phyloP scores from a whole-genome alignment of 306 rosid genomes.

The Myrica gale region DNA sequence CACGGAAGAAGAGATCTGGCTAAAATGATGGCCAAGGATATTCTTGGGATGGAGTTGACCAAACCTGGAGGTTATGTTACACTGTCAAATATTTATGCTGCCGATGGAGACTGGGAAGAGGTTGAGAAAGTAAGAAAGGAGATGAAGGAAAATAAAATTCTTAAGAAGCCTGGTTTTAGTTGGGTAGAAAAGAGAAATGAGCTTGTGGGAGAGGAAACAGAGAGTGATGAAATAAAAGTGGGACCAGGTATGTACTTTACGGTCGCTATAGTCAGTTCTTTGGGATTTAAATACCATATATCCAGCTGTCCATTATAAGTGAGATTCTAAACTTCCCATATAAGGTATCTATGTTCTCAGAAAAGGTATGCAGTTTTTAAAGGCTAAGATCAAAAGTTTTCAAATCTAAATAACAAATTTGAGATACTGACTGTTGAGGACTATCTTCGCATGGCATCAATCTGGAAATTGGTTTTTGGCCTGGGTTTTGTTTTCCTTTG shows the following conservation, averaged over 20 bases:
- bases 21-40: slow-evolving; percentile 45
- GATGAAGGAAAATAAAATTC: slow-evolving; percentile 52
- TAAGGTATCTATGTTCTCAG: neutral
- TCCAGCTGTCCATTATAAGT: neutral
- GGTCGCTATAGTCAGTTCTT: neutral
- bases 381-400: neutral
- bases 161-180: slow-evolving; percentile 53
- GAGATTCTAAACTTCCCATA: neutral
- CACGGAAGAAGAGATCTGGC: slow-evolving; percentile 67
- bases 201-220: slow-evolving; percentile 13
- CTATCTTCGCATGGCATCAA: neutral
- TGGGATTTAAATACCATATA: neutral
- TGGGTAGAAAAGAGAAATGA: slow-evolving; percentile 36
- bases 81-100: slow-evolving; percentile 64
- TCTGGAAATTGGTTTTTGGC: neutral
- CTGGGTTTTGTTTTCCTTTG: neutral
- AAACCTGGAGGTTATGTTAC: slow-evolving; percentile 58
- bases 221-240: slow-evolving; percentile 5
- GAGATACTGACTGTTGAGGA: neutral
- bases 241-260: neutral
- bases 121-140: slow-evolving; percentile 51
- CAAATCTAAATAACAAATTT: neutral
- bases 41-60: slow-evolving; percentile 42
- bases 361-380: neutral
- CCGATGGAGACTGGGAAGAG: slow-evolving; percentile 67